A percentile compares a stretch with the other conserved stretches of the same genome.
Evolutionary conservation across 148 eudicot species (phyloP).

Genomic region (Pharnaceum exiguum): DNA sequence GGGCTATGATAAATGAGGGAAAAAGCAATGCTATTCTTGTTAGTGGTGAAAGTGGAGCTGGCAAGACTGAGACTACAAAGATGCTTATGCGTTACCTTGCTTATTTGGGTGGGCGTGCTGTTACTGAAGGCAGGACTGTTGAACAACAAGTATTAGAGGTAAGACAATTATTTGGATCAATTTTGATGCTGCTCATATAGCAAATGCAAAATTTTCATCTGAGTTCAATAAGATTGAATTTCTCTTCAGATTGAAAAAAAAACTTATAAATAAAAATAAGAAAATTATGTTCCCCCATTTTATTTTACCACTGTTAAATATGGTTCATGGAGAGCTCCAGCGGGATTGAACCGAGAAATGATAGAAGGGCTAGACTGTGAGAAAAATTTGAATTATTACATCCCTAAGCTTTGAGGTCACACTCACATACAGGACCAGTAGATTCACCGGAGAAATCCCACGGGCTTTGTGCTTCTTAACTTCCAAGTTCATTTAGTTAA

Average conservation of each 20-base stretch:
- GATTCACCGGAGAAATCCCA: no score
- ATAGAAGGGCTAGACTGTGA: no score
- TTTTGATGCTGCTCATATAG: neutral
- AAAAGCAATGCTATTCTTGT: conserved; percentile 87
- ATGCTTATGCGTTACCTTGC: conserved; percentile 98
- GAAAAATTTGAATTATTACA: no score
- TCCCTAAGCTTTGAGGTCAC: no score
- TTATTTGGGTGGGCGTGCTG: conserved; percentile 83
- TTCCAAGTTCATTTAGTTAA: no score
- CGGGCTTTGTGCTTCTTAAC: no score
- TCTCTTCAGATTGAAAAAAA: neutral
- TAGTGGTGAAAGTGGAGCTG: conserved; percentile 98
- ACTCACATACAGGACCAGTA: no score
- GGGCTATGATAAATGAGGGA: conserved; percentile 90
- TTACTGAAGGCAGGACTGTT: conserved; percentile 84
- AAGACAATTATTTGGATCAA: conserved; percentile 14
- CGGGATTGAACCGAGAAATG: no score
- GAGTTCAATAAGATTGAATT: neutral
- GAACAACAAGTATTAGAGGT: conserved; percentile 97
- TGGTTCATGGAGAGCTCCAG: no score
- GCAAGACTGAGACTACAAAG: conserved; percentile 93
- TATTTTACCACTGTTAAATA: no score
- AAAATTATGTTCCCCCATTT: no score
- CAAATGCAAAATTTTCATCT: neutral
- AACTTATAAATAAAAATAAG: no score